These are phyloP conservation scores for Aspergillus sp. DNA, from an alignment of 2,329 filamentous ascomycete species.

Conservation along the genomic window DNA sequence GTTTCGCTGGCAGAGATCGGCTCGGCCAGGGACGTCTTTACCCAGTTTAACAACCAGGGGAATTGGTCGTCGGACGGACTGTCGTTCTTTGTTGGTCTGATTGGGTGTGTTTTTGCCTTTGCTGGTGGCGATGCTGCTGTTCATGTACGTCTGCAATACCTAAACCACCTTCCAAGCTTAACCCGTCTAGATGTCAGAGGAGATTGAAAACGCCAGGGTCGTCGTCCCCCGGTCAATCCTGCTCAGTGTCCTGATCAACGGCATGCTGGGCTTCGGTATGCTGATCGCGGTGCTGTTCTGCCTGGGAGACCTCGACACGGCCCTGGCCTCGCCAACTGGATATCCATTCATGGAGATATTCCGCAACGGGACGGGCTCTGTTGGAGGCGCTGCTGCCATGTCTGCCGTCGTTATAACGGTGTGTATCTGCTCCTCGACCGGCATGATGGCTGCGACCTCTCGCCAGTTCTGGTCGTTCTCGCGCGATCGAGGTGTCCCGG, in stretches of 20 bases:
- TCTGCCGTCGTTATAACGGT: constrained; percentile 29
- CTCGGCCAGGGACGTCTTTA: constrained; percentile 42
- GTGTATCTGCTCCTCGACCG: constrained; percentile 31
- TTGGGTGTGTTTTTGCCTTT: constrained; percentile 42
- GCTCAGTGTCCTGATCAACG: constrained; percentile 38
- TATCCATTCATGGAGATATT: constrained; percentile 40
- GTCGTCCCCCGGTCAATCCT: constrained; percentile 40
- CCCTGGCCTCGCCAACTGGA: constrained; percentile 28
- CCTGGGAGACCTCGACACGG: constrained; percentile 32
- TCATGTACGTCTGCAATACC: constrained; percentile 29
- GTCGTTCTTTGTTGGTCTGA: constrained; percentile 6
- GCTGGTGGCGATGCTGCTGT: constrained; percentile 39
- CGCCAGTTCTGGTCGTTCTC: constrained; percentile 34
- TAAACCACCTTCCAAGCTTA: neutral
- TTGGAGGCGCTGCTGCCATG: constrained; percentile 26
- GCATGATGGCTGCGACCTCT: constrained; percentile 47
- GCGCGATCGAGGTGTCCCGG: constrained; percentile 27
- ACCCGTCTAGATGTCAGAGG: constrained; percentile 34
- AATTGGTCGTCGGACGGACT: constrained; percentile 40
- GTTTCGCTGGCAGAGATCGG: constrained; percentile 42
- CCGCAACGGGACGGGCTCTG: constrained; percentile 30
- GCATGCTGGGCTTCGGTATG: constrained; percentile 38
- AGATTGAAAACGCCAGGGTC: constrained; percentile 38
- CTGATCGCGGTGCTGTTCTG: constrained; percentile 42
- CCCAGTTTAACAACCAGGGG: constrained; percentile 48